A percentile compares a stretch with the other conserved stretches of the same genome.
These are phyloP conservation scores for Pyrenochaeta sp. DNA, from an alignment of 2,329 filamentous ascomycete genomes.

Conservation along the genomic window DNA sequence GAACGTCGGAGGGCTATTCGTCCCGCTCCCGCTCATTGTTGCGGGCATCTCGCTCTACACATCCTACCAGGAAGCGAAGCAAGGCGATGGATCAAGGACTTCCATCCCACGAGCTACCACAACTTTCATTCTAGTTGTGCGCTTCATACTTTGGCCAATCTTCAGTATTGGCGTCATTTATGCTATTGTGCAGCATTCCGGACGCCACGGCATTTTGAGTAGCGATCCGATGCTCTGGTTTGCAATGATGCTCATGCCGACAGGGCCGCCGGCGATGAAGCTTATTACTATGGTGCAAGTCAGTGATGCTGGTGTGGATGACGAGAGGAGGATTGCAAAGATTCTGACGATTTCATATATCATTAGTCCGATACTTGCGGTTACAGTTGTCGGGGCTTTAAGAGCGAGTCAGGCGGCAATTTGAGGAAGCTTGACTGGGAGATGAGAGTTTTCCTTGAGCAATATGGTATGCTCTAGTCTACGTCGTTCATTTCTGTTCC, in stretches of 20 bases:
- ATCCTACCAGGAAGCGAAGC: constrained; percentile 29
- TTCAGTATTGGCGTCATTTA: constrained; percentile 62
- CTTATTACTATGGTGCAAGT: constrained; percentile 62
- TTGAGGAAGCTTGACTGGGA: constrained; percentile 1
- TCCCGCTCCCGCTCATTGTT: constrained; percentile 40
- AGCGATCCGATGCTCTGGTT: constrained; percentile 72
- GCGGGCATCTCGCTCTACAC: constrained; percentile 40
- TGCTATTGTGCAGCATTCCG: constrained; percentile 59
- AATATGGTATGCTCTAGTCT: too few species aligned
- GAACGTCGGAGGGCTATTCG: constrained; percentile 36
- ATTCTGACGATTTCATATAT: constrained; percentile 53
- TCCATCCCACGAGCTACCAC: constrained; percentile 28
- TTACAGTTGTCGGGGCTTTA: constrained; percentile 44
- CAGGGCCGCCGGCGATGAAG: constrained; percentile 63
- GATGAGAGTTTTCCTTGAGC: too few species aligned
- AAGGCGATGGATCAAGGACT: constrained; percentile 2
- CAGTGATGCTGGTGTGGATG: constrained; percentile 49
- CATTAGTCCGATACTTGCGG: constrained; percentile 39
- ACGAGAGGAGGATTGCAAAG: constrained; percentile 62
- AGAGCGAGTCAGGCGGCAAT: constrained; percentile 38
- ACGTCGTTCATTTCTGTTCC: too few species aligned
- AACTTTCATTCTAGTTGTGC: constrained; percentile 32
- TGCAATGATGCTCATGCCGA: constrained; percentile 66
- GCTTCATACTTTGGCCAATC: constrained; percentile 41
- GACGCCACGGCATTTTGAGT: constrained; percentile 54